Evolutionary conservation across 148 eudicot genomes (phyloP).

Genomic region (Silene uniflora): DNA sequence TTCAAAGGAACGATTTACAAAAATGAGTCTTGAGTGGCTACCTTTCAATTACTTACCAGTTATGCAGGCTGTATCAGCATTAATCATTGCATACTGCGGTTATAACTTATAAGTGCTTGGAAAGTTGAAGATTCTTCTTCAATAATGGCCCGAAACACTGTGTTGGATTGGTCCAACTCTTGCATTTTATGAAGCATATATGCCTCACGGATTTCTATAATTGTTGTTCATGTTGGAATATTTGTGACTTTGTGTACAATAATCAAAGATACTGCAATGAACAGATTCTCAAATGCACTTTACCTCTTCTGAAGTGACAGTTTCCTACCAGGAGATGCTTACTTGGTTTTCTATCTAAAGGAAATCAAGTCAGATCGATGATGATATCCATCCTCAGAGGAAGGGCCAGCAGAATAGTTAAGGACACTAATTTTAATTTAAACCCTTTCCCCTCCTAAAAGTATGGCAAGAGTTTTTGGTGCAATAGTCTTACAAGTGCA

Average conservation of each 20-base stretch:
- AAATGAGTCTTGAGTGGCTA: neutral
- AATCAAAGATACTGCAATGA: conserved; percentile 8
- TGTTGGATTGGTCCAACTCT: neutral
- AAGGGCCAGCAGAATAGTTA: conserved; percentile 9
- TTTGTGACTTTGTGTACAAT: neutral
- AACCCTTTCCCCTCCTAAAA: too few relatives aligned
- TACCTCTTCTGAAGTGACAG: conserved; percentile 6
- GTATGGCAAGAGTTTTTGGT: too few relatives aligned
- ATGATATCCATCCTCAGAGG: neutral
- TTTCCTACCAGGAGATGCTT: conserved; percentile 3
- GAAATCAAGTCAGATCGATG: conserved; percentile 7
- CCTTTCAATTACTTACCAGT: neutral
- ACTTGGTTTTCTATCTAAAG: neutral
- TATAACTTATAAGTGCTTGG: neutral
- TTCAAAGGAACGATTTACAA: neutral
- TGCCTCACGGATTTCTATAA: conserved; percentile 2
- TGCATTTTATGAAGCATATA: conserved; percentile 3
- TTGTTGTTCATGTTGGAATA: neutral
- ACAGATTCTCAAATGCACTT: conserved; percentile 8
- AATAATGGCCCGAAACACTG: too few relatives aligned
- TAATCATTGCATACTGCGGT: neutral
- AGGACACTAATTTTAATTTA: too few relatives aligned
- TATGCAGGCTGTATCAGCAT: neutral
- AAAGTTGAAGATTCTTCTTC: conserved; percentile 1
- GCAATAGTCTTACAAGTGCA: too few relatives aligned